Conservation (phyloP, 345 rosid species). For the Syzygium aqueum region DNA sequence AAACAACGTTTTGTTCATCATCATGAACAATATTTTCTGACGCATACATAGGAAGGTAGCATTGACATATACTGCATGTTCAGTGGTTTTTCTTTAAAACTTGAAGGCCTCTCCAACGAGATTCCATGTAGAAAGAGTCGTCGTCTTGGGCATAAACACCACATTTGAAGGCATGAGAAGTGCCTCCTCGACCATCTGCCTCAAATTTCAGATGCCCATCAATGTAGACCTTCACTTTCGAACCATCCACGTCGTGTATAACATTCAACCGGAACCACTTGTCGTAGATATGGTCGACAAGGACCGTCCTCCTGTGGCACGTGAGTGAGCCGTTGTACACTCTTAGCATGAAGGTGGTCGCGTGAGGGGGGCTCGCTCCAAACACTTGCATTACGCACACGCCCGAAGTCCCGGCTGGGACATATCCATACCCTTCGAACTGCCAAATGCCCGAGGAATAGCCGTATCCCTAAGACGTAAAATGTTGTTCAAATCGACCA, state of each 20-base stretch:
- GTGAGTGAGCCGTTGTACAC: slow-evolving; percentile 24
- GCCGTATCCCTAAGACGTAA: slow-evolving; percentile 10
- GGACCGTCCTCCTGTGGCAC: slow-evolving; percentile 6
- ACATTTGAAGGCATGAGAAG: slow-evolving; percentile 17
- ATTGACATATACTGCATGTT: background rate
- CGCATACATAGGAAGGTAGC: background rate
- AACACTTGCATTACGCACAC: slow-evolving; percentile 27
- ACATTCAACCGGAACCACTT: slow-evolving; percentile 29
- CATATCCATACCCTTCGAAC: slow-evolving; percentile 29
- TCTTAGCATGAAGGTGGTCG: slow-evolving; percentile 19
- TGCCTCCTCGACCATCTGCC: slow-evolving; percentile 18
- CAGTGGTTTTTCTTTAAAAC: slow-evolving; percentile 1
- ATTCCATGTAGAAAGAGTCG: slow-evolving; percentile 22
- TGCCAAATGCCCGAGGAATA: slow-evolving; percentile 30
- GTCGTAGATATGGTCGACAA: slow-evolving; percentile 10
- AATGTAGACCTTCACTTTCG: slow-evolving; percentile 13
- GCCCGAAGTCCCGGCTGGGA: slow-evolving; percentile 20
- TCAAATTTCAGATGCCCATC: slow-evolving; percentile 10
- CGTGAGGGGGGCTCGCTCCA: slow-evolving; percentile 15
- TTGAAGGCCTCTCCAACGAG: slow-evolving; percentile 24
- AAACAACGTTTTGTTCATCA: background rate
- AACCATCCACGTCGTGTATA: slow-evolving; percentile 20
- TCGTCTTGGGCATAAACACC: slow-evolving; percentile 21
- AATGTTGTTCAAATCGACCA: background rate
- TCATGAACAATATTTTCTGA: background rate